Conservation (phyloP, 768 basidiomycete genomes). For the Kwoniella bestiolae region DNA sequence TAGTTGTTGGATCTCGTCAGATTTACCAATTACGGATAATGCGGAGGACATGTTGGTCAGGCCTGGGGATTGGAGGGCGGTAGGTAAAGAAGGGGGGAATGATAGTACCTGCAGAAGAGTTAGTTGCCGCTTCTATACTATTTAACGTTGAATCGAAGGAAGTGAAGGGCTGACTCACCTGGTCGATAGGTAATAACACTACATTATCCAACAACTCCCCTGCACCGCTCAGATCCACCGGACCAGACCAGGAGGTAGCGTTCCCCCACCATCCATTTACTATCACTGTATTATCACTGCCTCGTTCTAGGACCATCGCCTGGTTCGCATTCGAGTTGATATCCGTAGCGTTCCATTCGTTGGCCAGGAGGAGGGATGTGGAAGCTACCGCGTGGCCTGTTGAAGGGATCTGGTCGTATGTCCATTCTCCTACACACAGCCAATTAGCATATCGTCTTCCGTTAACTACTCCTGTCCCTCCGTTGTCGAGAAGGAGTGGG, state of each 20-base stretch:
- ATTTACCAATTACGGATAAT: constrained; percentile 19
- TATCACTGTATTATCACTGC: constrained; percentile 14
- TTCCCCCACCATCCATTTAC: constrained; percentile 32
- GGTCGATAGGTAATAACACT: constrained; percentile 43
- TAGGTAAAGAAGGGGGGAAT: constrained; percentile 27
- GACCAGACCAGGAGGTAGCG: constrained; percentile 34
- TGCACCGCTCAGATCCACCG: constrained; percentile 19
- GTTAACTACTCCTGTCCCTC: no score
- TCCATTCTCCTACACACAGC: constrained; percentile 7
- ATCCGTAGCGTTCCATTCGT: constrained; percentile 11
- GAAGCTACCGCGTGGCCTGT: constrained; percentile 5
- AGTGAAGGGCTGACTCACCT: constrained; percentile 45
- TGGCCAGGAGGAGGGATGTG: constrained; percentile 2
- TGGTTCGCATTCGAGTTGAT: constrained; percentile 17
- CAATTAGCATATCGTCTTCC: neutral
- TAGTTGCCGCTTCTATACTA: no score
- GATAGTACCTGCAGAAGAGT: constrained; percentile 32
- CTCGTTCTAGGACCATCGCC: constrained; percentile 27
- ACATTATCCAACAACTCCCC: constrained; percentile 28
- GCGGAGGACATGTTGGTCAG: constrained; percentile 21
- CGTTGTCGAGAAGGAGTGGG: neutral
- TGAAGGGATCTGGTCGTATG: neutral
- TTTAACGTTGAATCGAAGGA: no score
- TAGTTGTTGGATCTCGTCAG: constrained; percentile 26
- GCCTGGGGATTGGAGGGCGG: constrained; percentile 12